phyloP scores from a whole-genome alignment of 2,329 filamentous ascomycete genomes.

The Aspergillus glaucus region DNA sequence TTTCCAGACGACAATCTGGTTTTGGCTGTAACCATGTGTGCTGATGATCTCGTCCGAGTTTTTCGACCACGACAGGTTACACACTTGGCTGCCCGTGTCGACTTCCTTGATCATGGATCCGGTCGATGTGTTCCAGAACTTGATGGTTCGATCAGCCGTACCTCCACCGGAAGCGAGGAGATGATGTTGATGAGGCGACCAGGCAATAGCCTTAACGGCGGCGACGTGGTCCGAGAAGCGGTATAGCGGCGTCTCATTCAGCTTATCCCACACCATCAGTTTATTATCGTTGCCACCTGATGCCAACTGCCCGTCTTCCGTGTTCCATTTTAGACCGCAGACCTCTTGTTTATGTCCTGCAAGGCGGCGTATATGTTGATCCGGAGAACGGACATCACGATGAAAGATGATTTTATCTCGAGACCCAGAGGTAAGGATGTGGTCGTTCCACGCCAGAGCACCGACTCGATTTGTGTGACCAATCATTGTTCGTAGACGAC shows the following conservation, averaged over 20 bases:
- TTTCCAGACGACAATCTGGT: conserved; percentile 99
- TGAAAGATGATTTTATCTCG: conserved; percentile 91
- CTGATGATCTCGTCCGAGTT: conserved; percentile 97
- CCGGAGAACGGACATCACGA: conserved; percentile 85
- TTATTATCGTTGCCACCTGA: conserved; percentile 98
- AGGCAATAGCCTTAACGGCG: conserved; percentile 94
- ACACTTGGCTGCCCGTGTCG: conserved; percentile 97
- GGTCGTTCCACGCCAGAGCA: conserved; percentile 93
- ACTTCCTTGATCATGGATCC: conserved; percentile 76
- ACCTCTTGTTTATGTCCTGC: conserved; percentile 97
- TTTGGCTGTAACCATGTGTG: conserved; percentile 95
- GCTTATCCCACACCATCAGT: conserved; percentile 95
- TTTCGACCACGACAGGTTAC: conserved; percentile 94
- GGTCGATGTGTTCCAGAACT: conserved; percentile 94
- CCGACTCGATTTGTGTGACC: conserved; percentile 91
- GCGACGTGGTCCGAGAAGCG: conserved; percentile 94
- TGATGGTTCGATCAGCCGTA: conserved; percentile 91
- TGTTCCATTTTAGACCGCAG: conserved; percentile 94
- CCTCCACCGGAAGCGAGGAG: conserved; percentile 93
- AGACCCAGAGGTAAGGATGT: conserved; percentile 92
- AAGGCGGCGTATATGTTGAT: conserved; percentile 81
- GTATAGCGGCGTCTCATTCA: conserved; percentile 84
- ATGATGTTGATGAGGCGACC: conserved; percentile 93
- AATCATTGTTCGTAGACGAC: conserved; percentile 89
- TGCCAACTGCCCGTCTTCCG: conserved; percentile 87